Base-by-base conservation (phyloP, 2,329 filamentous ascomycete species). In the Aschersonia sp. region DNA sequence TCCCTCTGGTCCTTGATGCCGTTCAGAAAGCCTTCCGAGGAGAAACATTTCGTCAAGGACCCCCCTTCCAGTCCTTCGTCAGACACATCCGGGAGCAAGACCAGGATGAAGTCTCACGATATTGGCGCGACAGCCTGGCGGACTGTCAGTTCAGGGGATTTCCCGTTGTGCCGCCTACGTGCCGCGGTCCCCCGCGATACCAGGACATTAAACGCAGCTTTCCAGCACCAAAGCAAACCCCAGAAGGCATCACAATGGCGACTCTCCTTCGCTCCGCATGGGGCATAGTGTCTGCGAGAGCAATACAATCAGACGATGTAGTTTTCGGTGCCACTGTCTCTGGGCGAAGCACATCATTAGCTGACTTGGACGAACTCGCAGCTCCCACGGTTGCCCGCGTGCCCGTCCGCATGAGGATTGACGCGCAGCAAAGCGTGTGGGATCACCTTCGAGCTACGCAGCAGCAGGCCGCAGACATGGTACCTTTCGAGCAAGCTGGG, bases 201-300 rank as follows among this genome's bases (percentile, higher is more conserved):
- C 67, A 1, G 58, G 72, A 3, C 58, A 38, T 74, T 1, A 68
- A 73, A 29, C 20, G 45, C 31, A 29, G 5, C 28, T 51, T 30
- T 31, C 9, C 4, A 4, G 30, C 5, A 12, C 40, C 4, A 6
- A 43, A 20, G 32, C 5, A 31, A 31, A 10, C 4, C n/a, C 31
- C 29, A 2, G 31, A 51, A 62, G 70, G 48, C 69, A 45, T 45
- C 2, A 55, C 52, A 0, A 45, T 46, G 2, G 47, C 55, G 0
- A 55, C 47, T 0, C 3, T 56, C 3, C 38, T 59, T 10, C 49
- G 52, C 1, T 68, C 72, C 31, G 75, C 77, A 0, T 68, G 74
- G 55, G 67, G 70, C 6, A 69, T 73, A 45, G 55, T 82, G 1
- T 55, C 78, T 4, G 60, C 67, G 20, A 61, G 63, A 5, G 80